Base-by-base conservation (phyloP, 2,329 filamentous ascomycete species). In the Xylaria sp. region DNA sequence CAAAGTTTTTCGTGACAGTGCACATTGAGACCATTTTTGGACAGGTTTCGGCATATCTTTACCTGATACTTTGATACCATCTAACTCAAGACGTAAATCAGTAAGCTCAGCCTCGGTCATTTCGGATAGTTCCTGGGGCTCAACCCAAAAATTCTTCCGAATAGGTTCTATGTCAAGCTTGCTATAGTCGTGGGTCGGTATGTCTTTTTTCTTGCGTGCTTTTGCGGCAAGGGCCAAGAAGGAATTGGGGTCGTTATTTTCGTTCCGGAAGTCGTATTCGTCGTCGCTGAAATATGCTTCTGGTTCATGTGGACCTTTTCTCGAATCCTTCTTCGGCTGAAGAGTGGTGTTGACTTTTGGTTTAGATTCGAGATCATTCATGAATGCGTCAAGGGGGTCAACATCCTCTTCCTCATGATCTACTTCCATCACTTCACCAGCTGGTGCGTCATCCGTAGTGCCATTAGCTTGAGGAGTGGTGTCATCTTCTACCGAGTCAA, bases 371-470 rank as follows among this genome's bases (percentile, higher is more conserved):
- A 89, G 84, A 69, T 87, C 88, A 61, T 90, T 91, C 96, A 99
- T 99, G 83, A 97, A 99, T n/a, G 94, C 95, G 82, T 99, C 96
- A 44, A 99, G 84, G 7, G 96, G 93, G 79, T 99, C 96, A 42
- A 96, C 82, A 38, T 93, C 89, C 62, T 93, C 90, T 67, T 89
- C 82, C 63, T 93, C 90, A 65, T 89, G 81, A 72, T 89, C 88
- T 67, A 88, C 81, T 33, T 89, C 85, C 87, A 90, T 90, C 40
- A 81, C 76, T 40, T 86, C 84, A 59, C 68, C 73, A 53, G 74
- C 66, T 20, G 71, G 77, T 40, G 65, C 70, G 48, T 51, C 71
- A 44, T 59, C 74, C 38, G 65, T 17, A 33, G 73, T 63, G 9
- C 73, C 74, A 53, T 79, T 77, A 10, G 70, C 68, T 59, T 74